phyloP scores from a whole-genome alignment of 441 rosid genomes.

The Metrosideros polymorpha region DNA sequence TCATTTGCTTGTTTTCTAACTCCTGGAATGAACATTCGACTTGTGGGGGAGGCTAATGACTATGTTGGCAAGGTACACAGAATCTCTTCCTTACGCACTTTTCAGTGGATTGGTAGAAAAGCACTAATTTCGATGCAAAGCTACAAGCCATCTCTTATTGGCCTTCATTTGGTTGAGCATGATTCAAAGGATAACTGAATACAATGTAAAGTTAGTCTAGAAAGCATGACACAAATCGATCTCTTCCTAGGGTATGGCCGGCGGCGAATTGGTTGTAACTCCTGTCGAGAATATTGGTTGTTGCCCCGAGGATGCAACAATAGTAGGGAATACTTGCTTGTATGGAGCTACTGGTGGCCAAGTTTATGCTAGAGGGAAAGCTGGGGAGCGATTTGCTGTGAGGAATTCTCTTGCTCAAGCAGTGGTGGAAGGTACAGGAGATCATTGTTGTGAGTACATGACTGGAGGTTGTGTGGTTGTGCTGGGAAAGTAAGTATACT shows the following conservation, averaged over 20 bases:
- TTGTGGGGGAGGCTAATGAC: constrained; percentile 93
- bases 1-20: constrained; percentile 98
- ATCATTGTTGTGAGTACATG: constrained; percentile 97
- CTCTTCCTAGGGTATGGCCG: constrained; percentile 83
- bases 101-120: background rate
- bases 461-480: constrained; percentile 96
- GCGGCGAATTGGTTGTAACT: constrained; percentile 86
- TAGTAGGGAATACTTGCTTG: constrained; percentile 94
- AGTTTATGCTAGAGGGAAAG: constrained; percentile 86
- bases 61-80: constrained; percentile 89
- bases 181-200: background rate
- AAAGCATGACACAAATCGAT: constrained; percentile 11
- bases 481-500: constrained; percentile 83
- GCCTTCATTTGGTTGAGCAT: background rate
- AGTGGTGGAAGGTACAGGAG: constrained; percentile 96
- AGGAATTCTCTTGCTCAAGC: constrained; percentile 95
- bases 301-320: constrained; percentile 80
- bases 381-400: constrained; percentile 95
- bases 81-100: background rate
- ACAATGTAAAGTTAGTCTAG: background rate
- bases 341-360: constrained; percentile 98
- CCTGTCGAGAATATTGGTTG: constrained; percentile 68
- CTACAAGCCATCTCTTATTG: background rate
- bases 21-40: constrained; percentile 88
- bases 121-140: background rate